Base-by-base conservation (phyloP, 352 stramenopile genomes). In the Phytopythium kandeliae region DNA sequence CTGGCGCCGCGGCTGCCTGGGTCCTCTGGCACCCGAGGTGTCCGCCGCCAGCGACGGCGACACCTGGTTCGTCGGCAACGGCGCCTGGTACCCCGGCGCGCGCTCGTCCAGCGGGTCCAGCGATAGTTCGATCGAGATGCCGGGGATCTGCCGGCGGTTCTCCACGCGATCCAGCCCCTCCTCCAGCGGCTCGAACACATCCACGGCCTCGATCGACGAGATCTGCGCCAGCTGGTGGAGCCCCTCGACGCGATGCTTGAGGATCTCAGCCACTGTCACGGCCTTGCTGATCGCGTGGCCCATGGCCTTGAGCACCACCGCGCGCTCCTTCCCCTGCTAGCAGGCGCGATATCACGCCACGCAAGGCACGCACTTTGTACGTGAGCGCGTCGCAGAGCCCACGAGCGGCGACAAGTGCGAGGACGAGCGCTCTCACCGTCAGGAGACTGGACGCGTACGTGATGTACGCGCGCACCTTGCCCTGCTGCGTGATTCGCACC, bases 131-230 rank as follows among this genome's bases (percentile, higher is more conserved):
- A 94, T 89, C 28, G 67, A 78, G 51, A 94, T 92, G 35, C 76
- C 72, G 1, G 84, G 77, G 47, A 92, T 85, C 38, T 83, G 65
- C 34, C 78, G 77, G 50, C 68, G 83, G 17, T 65, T 83, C 66
- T 90, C 75, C 24, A 92, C 82, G 47, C 75, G 69, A 48, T 94
- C 84, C 19, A 94, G 65, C 25, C 84, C 84, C 65, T 94, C 84
- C 51, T 94, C 84, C 25, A 94, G 62, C 28, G 84, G 84, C 57
- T 94, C 84, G 44, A 92, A 94, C 41, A 87, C 74, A 48, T 94
- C 84, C 35, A 86, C 59, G 0, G 78, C 89, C 60, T 92, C 79
- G 35, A 92, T 77, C 22, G 79, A 90, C 43, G 69, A 85, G 49
- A 92, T 85, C 43, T 73, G 78, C 54, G 81, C 91, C 51, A 92